Evolutionary conservation across 2,329 filamentous ascomycete genomes (phyloP).

Genomic region (Alternaria brassicicola): DNA sequence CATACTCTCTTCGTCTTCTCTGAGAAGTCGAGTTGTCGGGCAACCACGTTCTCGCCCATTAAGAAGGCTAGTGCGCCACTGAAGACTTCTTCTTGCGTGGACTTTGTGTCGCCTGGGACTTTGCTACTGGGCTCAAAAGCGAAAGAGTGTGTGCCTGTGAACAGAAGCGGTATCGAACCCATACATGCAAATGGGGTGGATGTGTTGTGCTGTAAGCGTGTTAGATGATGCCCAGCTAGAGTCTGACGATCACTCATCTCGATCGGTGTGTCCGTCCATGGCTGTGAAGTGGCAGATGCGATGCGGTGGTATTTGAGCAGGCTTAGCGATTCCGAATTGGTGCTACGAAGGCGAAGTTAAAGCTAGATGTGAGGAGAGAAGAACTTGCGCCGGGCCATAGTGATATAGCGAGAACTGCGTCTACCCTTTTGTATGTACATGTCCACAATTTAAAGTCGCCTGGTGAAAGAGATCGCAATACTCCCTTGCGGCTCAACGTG

Average conservation of each 20-base stretch:
- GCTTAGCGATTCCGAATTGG: not conserved
- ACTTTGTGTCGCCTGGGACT: conserved; percentile 20
- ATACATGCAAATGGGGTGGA: conserved; percentile 19
- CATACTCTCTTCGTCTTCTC: conserved; percentile 21
- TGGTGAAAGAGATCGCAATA: not conserved
- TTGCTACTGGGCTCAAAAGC: conserved; percentile 15
- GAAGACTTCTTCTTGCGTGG: conserved; percentile 29
- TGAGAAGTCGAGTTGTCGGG: conserved; percentile 10
- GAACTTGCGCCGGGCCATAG: not conserved
- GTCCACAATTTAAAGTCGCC: not conserved
- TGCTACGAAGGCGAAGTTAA: not conserved
- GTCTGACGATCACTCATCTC: conserved; percentile 3
- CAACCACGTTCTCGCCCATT: conserved; percentile 20
- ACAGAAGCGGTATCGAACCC: conserved; percentile 19
- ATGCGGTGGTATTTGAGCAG: not conserved
- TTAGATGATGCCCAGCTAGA: not conserved
- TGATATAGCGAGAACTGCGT: not conserved
- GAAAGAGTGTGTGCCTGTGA: conserved; percentile 27
- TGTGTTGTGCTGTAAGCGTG: conserved; percentile 12
- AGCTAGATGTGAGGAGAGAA: not conserved
- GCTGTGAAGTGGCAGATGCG: not conserved
- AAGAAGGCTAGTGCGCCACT: conserved; percentile 20
- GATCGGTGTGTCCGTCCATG: conserved; percentile 18
- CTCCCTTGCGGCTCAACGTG: conserved; percentile 13
- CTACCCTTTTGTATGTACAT: not conserved